phyloP scores from a whole-genome alignment of 1,284 basidiomycete species.

The Inonotus obliquus region DNA sequence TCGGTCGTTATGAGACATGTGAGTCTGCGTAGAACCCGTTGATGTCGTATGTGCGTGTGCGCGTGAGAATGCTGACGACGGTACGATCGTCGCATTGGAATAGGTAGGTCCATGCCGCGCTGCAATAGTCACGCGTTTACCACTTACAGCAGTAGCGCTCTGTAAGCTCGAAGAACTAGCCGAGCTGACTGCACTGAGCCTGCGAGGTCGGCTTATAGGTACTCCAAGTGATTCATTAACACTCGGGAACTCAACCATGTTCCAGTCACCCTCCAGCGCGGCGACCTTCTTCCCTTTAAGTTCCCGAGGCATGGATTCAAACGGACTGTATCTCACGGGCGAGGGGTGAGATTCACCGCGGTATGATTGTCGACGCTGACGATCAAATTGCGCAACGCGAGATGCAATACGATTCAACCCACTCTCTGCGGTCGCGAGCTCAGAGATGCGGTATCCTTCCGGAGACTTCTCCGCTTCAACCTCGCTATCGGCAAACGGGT shows the following conservation, averaged over 20 bases:
- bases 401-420: conserved; percentile 13
- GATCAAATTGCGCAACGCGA: conserved; percentile 15
- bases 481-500: conserved; percentile 10
- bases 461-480: neutral
- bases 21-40: neutral
- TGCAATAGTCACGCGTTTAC: neutral
- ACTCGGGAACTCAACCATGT: conserved; percentile 1
- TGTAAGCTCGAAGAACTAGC: conserved; percentile 1
- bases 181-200: conserved; percentile 4
- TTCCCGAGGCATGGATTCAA: neutral
- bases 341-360: conserved; percentile 7
- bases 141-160: neutral
- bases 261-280: neutral
- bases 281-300: conserved; percentile 7
- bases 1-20: neutral
- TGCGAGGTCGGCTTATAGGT: conserved; percentile 11
- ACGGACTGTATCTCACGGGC: conserved; percentile 2
- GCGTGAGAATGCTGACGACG: neutral
- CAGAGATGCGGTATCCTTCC: conserved; percentile 8
- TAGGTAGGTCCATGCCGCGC: conserved; percentile 2
- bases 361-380: conserved; percentile 9
- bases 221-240: neutral
- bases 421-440: conserved; percentile 14
- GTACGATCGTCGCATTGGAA: neutral
- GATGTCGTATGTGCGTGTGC: conserved; percentile 7